Base-by-base conservation (phyloP, 2,329 filamentous ascomycete species). In the Aspergillus novoparasiticus region DNA sequence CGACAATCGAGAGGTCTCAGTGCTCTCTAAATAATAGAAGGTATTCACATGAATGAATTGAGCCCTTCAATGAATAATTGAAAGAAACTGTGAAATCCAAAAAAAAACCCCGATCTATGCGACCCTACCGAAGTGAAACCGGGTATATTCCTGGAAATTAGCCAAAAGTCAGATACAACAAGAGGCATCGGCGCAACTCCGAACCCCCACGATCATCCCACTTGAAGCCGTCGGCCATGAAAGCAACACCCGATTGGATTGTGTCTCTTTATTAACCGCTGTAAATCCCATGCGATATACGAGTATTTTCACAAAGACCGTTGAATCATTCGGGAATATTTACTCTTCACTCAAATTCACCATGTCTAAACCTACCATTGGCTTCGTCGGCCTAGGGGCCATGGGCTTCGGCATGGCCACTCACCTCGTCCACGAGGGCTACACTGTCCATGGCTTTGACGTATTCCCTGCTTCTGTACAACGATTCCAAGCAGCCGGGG, bases 341-440 rank as follows among this genome's bases (percentile, higher is more conserved):
- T 14, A 51, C 3, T 26, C n/a, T 23, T 14, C 30, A 54, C n/a
- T 55, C 32, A 26, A 39, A 9, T 36, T 58, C 36, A 76, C 68
- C 26, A 79, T 80, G 68, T 78, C 78, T 39, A 85, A 83, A 72
- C 81, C 83, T 30, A 72, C 77, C 59, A 80, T 91, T 59, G 85
- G 87, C 67, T 92, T 92, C 78, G 88, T 90, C 66, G 90, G 90
- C 81, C 88, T 93, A 3, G 90, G 90, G 61, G 90, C 90, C 77
- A 93, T 93, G 90, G 90, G 90, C 73, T 90, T 92, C 75, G 90
- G 90, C 73, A 93, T 93, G 90, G 90, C 90, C 66, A 90, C 86
- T 64, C 85, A 92, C 73, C 85, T 93, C 53, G 81, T 92, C 70
- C 87, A 87, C 68, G 79, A 85, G 66, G 89, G 89, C 62, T 91